A percentile compares a stretch with the other conserved stretches of the same genome.
Evolutionary conservation across 2,329 filamentous ascomycete genomes (phyloP).

Genomic region (Botryotinia convoluta): DNA sequence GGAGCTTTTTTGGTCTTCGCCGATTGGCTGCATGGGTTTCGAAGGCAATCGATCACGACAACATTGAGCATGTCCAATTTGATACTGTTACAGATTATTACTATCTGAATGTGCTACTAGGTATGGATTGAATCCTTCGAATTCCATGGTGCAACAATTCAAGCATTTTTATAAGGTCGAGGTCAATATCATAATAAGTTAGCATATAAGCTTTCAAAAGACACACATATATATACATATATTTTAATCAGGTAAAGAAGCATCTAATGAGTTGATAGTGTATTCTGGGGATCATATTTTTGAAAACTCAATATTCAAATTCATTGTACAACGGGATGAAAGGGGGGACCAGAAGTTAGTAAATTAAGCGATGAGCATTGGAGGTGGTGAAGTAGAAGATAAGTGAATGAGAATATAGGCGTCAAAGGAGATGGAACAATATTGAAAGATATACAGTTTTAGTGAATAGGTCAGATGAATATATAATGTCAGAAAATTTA

Average conservation of each 20-base stretch:
- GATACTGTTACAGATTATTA: not conserved
- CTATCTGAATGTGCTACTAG: not conserved
- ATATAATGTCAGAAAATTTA: not conserved
- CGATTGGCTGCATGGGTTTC: not conserved
- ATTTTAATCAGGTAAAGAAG: not conserved
- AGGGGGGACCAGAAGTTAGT: not conserved
- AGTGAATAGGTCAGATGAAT: not conserved
- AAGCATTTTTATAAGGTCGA: not conserved
- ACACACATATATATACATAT: no score
- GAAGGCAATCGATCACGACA: not conserved
- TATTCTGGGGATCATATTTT: not conserved
- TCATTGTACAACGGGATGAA: not conserved
- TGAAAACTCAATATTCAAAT: not conserved
- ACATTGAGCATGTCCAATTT: not conserved
- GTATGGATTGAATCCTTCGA: not conserved
- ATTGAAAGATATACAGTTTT: not conserved
- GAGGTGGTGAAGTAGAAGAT: not conserved
- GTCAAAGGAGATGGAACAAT: not conserved
- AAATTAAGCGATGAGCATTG: not conserved
- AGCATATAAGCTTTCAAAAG: not conserved
- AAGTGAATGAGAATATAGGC: not conserved
- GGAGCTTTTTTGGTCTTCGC: slow-evolving; percentile 9
- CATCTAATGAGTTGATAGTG: not conserved
- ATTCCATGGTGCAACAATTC: not conserved
- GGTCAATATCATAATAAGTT: not conserved